Conservation (phyloP, 2,329 filamentous ascomycete species). For the Neodidymelliopsis sp. region DNA sequence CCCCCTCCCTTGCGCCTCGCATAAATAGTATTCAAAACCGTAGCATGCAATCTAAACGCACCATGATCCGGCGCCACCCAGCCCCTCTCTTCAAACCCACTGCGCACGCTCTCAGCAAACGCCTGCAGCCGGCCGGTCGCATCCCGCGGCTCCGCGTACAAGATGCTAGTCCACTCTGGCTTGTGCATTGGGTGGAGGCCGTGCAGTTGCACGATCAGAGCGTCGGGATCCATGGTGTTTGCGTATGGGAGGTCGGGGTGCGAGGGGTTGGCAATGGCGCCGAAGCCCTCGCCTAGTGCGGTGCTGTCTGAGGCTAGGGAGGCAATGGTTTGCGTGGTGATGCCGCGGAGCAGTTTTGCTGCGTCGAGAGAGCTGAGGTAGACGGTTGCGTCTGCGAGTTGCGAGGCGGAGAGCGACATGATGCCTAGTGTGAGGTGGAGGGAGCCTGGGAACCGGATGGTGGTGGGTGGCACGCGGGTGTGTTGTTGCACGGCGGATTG, state of each 20-base stretch:
- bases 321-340: constrained; percentile 23
- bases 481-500: constrained; percentile 54
- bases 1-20: constrained; percentile 56
- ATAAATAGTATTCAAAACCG: constrained; percentile 86
- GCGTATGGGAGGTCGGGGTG: constrained; percentile 11
- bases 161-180: constrained; percentile 59
- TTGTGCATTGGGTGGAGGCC: constrained; percentile 68
- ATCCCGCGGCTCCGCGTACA: constrained; percentile 66
- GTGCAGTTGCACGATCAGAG: constrained; percentile 54
- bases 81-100: constrained; percentile 62
- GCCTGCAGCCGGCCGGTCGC: constrained; percentile 57
- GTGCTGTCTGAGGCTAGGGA: constrained; percentile 23
- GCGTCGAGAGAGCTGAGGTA: constrained; percentile 57
- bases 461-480: constrained; percentile 67
- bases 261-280: constrained; percentile 35
- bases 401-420: constrained; percentile 71
- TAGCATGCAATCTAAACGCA: constrained; percentile 80
- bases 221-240: constrained; percentile 14
- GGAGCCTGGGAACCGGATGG: constrained; percentile 78
- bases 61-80: constrained; percentile 67
- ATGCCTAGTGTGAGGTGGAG: constrained; percentile 88
- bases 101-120: constrained; percentile 66
- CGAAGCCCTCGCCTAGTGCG: constrained; percentile 40
- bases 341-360: constrained; percentile 25
- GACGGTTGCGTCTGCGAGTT: constrained; percentile 55